Conservation (phyloP, 306 rosid genomes). For the Pachyrhizus erosus region DNA sequence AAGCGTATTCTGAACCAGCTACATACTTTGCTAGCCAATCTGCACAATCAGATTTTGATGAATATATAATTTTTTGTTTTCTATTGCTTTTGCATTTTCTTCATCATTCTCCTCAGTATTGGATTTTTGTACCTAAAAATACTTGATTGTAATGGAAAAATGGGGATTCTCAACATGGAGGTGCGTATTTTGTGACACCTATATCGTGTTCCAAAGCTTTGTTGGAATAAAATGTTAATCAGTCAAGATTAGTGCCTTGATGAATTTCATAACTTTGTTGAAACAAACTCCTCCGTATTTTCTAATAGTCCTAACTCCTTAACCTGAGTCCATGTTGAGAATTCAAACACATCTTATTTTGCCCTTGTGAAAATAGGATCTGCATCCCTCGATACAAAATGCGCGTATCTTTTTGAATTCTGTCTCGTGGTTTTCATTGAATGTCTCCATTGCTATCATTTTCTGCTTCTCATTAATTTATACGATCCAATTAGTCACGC, state of each 20-base stretch:
- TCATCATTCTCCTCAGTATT: not conserved
- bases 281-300: not conserved
- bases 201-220: not conserved
- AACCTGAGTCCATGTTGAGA: not conserved
- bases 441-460: not conserved
- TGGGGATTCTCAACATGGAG: constrained; percentile 1
- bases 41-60: not conserved
- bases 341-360: not conserved
- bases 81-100: constrained; percentile 16
- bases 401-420: constrained; percentile 6
- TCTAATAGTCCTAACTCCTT: not conserved
- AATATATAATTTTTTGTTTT: not conserved
- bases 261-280: not conserved
- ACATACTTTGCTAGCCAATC: not conserved
- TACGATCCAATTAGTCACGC: not conserved
- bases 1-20: not conserved
- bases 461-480: not conserved
- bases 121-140: not conserved
- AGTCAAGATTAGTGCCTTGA: not conserved
- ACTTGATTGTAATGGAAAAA: not conserved
- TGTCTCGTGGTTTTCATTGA: constrained; percentile 24
- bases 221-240: not conserved
- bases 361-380: not conserved
- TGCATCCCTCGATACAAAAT: not conserved
- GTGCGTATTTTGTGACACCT: not conserved